These are phyloP conservation scores for Eucalyptus decipiens DNA, from an alignment of 345 rosid genomes.

Conservation along the genomic window DNA sequence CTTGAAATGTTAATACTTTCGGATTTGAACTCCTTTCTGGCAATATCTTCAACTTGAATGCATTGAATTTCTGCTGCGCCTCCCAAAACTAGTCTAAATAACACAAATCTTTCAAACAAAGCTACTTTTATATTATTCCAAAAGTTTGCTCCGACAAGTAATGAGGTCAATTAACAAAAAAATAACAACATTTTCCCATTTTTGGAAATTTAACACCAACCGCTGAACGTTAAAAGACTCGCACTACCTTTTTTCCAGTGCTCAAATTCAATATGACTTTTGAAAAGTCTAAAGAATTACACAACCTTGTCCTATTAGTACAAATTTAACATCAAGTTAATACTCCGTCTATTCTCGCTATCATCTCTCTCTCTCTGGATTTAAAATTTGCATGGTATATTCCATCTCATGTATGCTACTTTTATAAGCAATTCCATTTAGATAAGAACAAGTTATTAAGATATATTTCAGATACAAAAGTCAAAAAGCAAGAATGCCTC, in stretches of 20 bases:
- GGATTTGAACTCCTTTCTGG: neutral
- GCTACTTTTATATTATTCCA: neutral
- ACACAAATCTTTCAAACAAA: neutral
- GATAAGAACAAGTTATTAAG: neutral
- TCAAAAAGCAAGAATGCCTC: neutral
- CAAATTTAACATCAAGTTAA: neutral
- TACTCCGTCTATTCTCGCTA: neutral
- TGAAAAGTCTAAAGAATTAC: neutral
- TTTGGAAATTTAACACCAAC: neutral
- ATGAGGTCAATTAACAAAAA: neutral
- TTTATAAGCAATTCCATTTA: neutral
- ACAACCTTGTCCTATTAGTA: neutral
- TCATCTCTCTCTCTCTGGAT: neutral
- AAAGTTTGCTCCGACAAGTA: neutral
- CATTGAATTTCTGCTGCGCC: neutral
- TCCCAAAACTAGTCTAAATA: neutral
- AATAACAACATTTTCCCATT: neutral
- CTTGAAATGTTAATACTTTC: neutral
- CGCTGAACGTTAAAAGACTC: neutral
- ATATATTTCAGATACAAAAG: neutral
- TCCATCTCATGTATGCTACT: neutral
- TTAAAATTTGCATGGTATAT: neutral
- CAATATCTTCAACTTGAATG: neutral
- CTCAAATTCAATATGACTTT: neutral
- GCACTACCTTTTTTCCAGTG: neutral